Conservation (phyloP, 2,329 filamentous ascomycete genomes). For the Lachnellula suecica region DNA sequence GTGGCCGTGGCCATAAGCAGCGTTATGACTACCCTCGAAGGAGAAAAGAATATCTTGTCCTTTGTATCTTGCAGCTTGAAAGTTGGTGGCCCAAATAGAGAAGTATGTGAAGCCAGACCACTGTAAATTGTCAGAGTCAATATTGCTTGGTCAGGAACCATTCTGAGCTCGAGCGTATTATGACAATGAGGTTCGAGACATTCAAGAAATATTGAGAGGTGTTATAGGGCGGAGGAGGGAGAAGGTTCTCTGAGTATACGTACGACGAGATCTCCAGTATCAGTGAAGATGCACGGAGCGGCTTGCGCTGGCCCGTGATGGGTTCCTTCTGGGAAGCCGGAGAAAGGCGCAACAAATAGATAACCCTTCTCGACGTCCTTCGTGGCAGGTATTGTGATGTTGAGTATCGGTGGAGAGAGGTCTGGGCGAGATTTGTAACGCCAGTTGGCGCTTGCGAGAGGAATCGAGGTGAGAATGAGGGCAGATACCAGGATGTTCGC, state of each 20-base stretch:
- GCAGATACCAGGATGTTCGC: background rate
- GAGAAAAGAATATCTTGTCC: constrained; percentile 52
- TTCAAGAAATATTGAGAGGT: too few species aligned
- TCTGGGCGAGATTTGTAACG: constrained; percentile 47
- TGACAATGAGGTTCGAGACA: too few species aligned
- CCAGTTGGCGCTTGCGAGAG: constrained; percentile 38
- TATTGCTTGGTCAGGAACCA: too few species aligned
- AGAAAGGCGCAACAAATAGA: constrained; percentile 38
- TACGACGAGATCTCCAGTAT: constrained; percentile 53
- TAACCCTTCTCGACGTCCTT: constrained; percentile 41
- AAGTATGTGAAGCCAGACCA: constrained; percentile 57
- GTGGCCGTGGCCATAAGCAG: constrained; percentile 51
- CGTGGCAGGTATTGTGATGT: constrained; percentile 44
- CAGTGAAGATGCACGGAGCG: constrained; percentile 54
- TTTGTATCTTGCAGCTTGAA: constrained; percentile 49
- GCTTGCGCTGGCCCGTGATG: constrained; percentile 49
- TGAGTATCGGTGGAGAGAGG: constrained; percentile 43
- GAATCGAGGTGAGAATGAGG: background rate
- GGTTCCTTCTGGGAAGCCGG: constrained; percentile 36
- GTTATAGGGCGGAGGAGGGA: too few species aligned
- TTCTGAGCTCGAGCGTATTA: too few species aligned
- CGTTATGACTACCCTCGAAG: constrained; percentile 54
- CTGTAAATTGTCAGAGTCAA: too few species aligned
- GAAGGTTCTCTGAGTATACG: too few species aligned
- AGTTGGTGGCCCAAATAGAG: constrained; percentile 50